A percentile compares a stretch with the other conserved stretches of the same genome.
phyloP scores from a whole-genome alignment of 2,329 filamentous ascomycete species.

The Aspergillus hortae region DNA sequence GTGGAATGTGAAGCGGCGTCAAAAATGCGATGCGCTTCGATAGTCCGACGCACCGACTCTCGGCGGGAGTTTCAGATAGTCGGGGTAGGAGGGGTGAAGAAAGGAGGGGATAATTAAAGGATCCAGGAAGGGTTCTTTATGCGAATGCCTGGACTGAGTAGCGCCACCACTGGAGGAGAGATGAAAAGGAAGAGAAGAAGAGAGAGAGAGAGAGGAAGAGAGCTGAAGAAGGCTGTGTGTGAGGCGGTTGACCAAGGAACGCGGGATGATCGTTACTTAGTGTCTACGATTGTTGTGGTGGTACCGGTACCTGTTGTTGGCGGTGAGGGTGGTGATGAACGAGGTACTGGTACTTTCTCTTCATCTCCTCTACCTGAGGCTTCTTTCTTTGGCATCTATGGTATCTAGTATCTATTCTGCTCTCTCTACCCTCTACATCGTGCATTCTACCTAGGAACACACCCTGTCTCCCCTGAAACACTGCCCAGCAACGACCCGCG shows the following conservation, averaged over 20 bases:
- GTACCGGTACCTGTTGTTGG: not conserved
- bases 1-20: conserved; percentile 18
- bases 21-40: conserved; percentile 1
- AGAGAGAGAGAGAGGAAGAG: not conserved
- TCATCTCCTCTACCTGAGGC: too few species aligned
- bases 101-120: not conserved
- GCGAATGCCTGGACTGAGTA: not conserved
- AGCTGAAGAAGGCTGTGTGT: not conserved
- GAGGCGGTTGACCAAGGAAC: conserved; percentile 13
- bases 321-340: too few species aligned
- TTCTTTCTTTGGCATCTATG: too few species aligned
- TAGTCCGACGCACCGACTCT: conserved; percentile 8
- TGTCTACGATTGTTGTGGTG: not conserved
- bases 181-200: not conserved
- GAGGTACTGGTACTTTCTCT: not conserved
- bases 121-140: too few species aligned
- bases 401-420: too few species aligned
- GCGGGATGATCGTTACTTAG: conserved; percentile 8
- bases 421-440: not conserved
- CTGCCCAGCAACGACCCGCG: conserved; percentile 1
- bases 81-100: not conserved
- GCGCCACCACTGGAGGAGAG: not conserved
- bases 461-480: conserved; percentile 2
- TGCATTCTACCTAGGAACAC: too few species aligned
- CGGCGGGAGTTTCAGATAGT: conserved; percentile 13